phyloP scores from a whole-genome alignment of 2,329 filamentous ascomycete genomes.

The Apiospora arundinis region DNA sequence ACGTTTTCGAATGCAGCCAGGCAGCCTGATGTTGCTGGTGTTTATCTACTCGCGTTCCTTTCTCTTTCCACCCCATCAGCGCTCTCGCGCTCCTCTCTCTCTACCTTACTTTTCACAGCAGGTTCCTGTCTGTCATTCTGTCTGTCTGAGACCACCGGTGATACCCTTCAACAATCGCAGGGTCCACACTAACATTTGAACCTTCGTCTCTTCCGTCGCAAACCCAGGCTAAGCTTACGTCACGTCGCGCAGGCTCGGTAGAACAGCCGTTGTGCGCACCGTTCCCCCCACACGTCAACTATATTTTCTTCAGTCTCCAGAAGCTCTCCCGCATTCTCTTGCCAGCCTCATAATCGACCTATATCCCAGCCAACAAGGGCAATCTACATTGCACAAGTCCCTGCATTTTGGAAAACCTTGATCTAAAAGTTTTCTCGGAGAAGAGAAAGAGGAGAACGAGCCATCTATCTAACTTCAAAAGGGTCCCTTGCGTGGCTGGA shows the following conservation, averaged over 20 bases:
- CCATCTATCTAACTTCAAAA: neutral
- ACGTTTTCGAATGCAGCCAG: conserved; percentile 2
- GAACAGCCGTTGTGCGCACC: conserved; percentile 6
- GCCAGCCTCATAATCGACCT: neutral
- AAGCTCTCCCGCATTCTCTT: neutral
- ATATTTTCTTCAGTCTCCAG: neutral
- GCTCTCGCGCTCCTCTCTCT: neutral
- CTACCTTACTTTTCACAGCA: neutral
- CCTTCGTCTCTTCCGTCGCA: neutral
- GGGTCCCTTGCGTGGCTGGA: conserved; percentile 8
- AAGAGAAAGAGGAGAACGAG: neutral
- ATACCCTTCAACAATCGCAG: neutral
- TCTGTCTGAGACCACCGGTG: neutral
- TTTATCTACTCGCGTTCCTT: too few species aligned
- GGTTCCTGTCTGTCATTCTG: neutral
- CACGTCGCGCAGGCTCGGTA: neutral
- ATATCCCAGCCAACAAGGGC: neutral
- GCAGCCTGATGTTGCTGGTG: neutral
- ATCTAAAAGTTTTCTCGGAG: neutral
- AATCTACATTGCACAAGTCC: neutral
- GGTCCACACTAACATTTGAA: neutral
- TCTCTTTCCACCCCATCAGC: conserved; percentile 1
- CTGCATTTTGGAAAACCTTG: neutral
- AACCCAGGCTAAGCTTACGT: conserved; percentile 10
- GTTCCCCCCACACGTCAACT: conserved; percentile 8